A percentile compares a stretch with the other conserved stretches of the same genome.
Conservation (phyloP, 805 yeast genomes). For the Candida krabiensis region DNA sequence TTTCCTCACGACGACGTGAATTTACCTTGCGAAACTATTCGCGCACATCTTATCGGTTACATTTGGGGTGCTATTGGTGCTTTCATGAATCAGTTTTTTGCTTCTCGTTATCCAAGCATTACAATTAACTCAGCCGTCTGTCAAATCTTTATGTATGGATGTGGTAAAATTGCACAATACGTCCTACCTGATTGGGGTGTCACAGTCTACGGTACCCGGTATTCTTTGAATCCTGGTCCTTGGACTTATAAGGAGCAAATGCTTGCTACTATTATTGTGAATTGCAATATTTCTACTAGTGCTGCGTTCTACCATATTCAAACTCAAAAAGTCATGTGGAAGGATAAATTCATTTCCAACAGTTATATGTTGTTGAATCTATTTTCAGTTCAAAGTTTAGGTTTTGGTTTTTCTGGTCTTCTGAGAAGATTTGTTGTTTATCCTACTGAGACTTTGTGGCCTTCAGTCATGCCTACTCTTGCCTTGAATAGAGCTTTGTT, state of each 20-base stretch:
- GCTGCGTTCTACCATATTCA: constrained; percentile 38
- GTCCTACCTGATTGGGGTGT: constrained; percentile 42
- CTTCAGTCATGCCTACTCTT: constrained; percentile 57
- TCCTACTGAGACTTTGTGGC: constrained; percentile 74
- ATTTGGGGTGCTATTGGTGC: constrained; percentile 45
- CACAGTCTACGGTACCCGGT: constrained; percentile 37
- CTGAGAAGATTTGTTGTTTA: constrained; percentile 57
- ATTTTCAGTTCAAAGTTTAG: constrained; percentile 60
- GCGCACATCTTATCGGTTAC: constrained; percentile 24
- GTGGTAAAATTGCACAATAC: constrained; percentile 52
- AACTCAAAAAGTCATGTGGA: constrained; percentile 30
- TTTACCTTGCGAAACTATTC: constrained; percentile 45
- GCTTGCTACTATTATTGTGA: constrained; percentile 51
- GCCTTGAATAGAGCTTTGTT: constrained; percentile 57
- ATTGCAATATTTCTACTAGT: constrained; percentile 33
- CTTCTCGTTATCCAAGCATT: constrained; percentile 55
- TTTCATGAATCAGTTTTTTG: constrained; percentile 59
- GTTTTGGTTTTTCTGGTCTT: constrained; percentile 68
- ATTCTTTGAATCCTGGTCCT: constrained; percentile 58
- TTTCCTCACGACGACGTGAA: constrained; percentile 52
- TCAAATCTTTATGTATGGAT: constrained; percentile 60
- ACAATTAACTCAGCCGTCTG: constrained; percentile 51
- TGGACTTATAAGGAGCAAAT: constrained; percentile 67
- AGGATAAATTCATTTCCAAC: too few species aligned
- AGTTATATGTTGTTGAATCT: constrained; percentile 56